phyloP scores from a whole-genome alignment of 495 filamentous ascomycete genomes.

The Aspergillus hancockii region DNA sequence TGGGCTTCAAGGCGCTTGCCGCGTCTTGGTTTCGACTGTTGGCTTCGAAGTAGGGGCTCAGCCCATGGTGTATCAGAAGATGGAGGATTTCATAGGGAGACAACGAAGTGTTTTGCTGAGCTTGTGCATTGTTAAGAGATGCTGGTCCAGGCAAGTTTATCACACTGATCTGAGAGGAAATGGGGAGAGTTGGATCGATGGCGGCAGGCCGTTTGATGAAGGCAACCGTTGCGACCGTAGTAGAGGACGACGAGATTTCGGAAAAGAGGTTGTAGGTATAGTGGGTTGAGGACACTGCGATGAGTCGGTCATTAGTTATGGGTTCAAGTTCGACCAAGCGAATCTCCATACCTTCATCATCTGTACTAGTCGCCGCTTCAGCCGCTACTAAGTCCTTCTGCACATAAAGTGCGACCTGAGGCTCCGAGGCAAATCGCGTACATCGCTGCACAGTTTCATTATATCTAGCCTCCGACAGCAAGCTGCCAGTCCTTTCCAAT shows the following conservation, averaged over 20 bases:
- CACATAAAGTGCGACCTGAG: slow-evolving; percentile 84
- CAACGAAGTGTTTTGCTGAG: slow-evolving; percentile 65
- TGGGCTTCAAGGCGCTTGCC: slow-evolving; percentile 60
- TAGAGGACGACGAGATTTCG: slow-evolving; percentile 76
- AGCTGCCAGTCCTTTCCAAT: slow-evolving; percentile 74
- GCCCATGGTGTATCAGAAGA: slow-evolving; percentile 79
- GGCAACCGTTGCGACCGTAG: slow-evolving; percentile 80
- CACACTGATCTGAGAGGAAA: slow-evolving; percentile 84
- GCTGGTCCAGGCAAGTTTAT: slow-evolving; percentile 84
- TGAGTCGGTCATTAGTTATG: slow-evolving; percentile 9
- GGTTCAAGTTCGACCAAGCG: not conserved
- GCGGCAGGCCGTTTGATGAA: slow-evolving; percentile 86
- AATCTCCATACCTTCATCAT: slow-evolving; percentile 41
- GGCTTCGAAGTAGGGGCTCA: slow-evolving; percentile 95
- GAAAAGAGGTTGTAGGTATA: slow-evolving; percentile 78
- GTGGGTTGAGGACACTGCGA: slow-evolving; percentile 31
- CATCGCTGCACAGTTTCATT: slow-evolving; percentile 83
- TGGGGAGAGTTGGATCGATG: slow-evolving; percentile 75
- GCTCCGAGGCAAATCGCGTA: slow-evolving; percentile 83
- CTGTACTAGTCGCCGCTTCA: slow-evolving; percentile 52
- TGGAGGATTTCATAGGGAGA: slow-evolving; percentile 93
- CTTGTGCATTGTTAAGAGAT: slow-evolving; percentile 58
- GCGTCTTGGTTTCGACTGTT: slow-evolving; percentile 82
- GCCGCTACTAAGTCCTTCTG: slow-evolving; percentile 72
- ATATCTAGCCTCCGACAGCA: slow-evolving; percentile 70